These are phyloP conservation scores for Plasmodium sp. DNA, from an alignment of 169 alveolate genomes.

Conservation along the genomic window DNA sequence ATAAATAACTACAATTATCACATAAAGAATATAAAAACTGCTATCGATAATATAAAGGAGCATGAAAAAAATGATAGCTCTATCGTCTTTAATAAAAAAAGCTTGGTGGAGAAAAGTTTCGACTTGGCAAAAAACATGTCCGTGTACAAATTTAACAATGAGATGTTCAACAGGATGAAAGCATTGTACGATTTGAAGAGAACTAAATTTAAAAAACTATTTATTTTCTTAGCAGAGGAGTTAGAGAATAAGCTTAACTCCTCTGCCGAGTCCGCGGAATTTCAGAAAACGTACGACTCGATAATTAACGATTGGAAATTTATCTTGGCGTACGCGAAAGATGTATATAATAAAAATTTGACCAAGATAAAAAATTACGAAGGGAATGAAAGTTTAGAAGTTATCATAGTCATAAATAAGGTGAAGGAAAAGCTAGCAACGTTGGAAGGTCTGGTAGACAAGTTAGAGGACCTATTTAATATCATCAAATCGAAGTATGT, in stretches of 20 bases:
- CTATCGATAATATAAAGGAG: not conserved
- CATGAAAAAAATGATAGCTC: not conserved
- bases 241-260: not conserved
- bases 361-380: not conserved
- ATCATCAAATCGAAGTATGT: not conserved
- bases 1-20: conserved; percentile 23
- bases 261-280: not conserved
- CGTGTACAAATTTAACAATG: not conserved
- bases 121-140: conserved; percentile 16
- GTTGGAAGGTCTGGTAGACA: not conserved
- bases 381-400: conserved; percentile 1
- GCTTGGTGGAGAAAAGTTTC: not conserved
- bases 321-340: not conserved
- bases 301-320: not conserved
- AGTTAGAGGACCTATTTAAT: not conserved
- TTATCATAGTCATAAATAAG: not conserved
- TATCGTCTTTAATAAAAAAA: not conserved
- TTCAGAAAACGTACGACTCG: not conserved
- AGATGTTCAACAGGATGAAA: conserved; percentile 12
- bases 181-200: not conserved
- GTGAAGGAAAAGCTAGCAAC: not conserved
- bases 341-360: not conserved
- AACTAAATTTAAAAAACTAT: not conserved
- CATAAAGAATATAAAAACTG: not conserved
- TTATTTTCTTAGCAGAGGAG: not conserved